Conservation (phyloP, 2,329 filamentous ascomycete genomes). For the Fusarium globosum region DNA sequence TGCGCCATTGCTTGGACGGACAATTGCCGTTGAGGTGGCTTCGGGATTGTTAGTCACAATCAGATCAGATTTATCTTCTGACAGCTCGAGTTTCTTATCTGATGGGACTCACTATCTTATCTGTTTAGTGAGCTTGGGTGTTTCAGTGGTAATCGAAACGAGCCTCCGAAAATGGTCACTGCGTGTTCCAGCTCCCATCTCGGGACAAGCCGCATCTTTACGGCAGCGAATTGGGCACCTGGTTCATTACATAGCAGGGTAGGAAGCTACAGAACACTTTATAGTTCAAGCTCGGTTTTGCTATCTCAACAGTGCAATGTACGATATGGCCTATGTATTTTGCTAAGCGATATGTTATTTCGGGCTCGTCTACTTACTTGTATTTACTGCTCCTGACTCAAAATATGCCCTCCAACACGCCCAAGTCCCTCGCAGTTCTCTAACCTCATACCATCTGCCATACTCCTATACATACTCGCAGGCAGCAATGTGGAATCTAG, state of each 20-base stretch:
- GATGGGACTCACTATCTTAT: background rate
- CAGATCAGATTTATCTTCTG: background rate
- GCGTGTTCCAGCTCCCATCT: background rate
- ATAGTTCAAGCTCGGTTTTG: fast-evolving
- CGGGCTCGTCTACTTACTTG: background rate
- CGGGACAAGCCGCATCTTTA: background rate
- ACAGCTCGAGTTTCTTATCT: background rate
- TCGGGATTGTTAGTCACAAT: background rate
- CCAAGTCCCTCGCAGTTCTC: background rate
- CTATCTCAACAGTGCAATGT: background rate
- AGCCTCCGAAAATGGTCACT: background rate
- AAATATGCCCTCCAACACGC: background rate
- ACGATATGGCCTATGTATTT: fast-evolving
- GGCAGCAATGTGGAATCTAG: background rate
- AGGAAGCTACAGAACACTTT: background rate
- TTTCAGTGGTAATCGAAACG: background rate
- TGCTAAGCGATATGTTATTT: background rate
- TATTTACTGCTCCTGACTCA: background rate
- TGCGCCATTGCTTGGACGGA: constrained; percentile 11
- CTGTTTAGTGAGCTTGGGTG: fast-evolving
- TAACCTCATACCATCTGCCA: fast-evolving
- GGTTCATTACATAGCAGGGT: background rate
- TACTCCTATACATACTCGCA: background rate
- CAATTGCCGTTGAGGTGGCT: background rate
- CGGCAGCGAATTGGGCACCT: no score